Evolutionary conservation across 805 yeast genomes (phyloP).

Genomic region (Lipomyces chichibuensis): DNA sequence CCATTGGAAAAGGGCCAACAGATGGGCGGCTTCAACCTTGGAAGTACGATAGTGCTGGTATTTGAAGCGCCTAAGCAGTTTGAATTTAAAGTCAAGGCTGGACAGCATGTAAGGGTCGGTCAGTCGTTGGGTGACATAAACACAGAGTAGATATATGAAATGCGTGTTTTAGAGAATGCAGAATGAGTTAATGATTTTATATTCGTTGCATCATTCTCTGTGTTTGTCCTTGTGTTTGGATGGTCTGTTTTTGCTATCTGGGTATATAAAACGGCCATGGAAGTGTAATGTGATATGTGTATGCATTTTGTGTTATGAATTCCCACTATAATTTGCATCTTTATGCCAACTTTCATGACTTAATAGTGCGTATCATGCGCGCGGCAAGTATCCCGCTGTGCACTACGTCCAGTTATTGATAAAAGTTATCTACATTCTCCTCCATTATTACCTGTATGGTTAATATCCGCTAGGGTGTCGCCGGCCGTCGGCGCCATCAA

Average conservation of each 20-base stretch:
- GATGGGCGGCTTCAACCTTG: slow-evolving; percentile 95
- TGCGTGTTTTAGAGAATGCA: neutral
- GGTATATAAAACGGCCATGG: neutral
- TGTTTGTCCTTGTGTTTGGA: neutral
- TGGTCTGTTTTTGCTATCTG: neutral
- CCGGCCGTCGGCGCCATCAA: too few species aligned
- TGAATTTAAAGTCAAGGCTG: slow-evolving; percentile 66
- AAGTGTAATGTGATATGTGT: neutral
- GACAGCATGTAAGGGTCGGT: slow-evolving; percentile 85
- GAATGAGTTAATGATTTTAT: neutral
- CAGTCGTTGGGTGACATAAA: slow-evolving; percentile 52
- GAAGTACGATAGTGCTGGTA: slow-evolving; percentile 94
- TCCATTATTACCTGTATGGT: neutral
- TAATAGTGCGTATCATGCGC: neutral
- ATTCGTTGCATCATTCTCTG: neutral
- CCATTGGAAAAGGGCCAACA: slow-evolving; percentile 91
- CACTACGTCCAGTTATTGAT: neutral
- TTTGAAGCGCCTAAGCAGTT: slow-evolving; percentile 92
- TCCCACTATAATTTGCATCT: neutral
- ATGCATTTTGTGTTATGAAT: neutral
- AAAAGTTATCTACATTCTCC: too few species aligned
- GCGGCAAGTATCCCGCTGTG: neutral
- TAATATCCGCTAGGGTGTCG: neutral
- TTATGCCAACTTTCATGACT: neutral
- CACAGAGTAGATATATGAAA: neutral